phyloP scores from a whole-genome alignment of 2,329 filamentous ascomycete species.

The Paecilomyces formosus region DNA sequence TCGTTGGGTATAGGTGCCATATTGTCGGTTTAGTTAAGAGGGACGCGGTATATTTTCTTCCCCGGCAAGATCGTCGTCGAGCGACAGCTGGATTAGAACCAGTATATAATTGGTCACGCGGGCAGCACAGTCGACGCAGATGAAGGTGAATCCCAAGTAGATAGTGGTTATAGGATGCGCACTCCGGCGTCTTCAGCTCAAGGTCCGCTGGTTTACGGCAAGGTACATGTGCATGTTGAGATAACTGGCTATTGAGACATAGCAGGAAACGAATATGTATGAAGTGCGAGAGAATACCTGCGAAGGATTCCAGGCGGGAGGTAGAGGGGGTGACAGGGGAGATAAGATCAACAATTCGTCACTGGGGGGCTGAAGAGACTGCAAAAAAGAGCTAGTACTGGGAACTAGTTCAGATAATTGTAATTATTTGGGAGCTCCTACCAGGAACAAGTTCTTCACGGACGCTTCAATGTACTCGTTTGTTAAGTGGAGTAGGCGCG shows the following conservation, averaged over 20 bases:
- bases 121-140: background rate
- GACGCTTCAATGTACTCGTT: background rate
- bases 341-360: background rate
- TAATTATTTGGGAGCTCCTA: background rate
- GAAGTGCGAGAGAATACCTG: background rate
- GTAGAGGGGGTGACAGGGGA: background rate
- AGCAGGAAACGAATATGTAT: background rate
- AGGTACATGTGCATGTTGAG: background rate
- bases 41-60: background rate
- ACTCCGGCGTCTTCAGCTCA: background rate
- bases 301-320: background rate
- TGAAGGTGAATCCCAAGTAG: background rate
- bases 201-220: background rate
- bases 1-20: conserved; percentile 7
- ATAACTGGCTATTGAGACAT: background rate
- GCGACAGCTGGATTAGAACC: background rate
- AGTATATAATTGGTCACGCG: background rate
- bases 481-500: background rate
- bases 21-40: background rate
- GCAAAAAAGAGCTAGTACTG: background rate
- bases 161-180: background rate
- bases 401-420: background rate
- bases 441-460: background rate
- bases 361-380: background rate
- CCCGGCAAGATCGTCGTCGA: background rate